Conservation (phyloP, 805 yeast genomes). For the Henningerozyma blattae region DNA sequence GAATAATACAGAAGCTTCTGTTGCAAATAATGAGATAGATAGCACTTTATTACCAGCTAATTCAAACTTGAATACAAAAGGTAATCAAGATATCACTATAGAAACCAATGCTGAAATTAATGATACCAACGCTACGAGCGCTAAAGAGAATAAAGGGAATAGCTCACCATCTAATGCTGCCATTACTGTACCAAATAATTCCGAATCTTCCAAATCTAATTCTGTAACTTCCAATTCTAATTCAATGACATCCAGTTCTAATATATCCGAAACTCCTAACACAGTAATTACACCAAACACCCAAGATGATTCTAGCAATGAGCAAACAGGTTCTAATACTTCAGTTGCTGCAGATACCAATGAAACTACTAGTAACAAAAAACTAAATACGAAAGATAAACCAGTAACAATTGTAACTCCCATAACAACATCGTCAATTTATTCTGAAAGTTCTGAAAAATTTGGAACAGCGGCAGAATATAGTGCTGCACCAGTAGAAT, state of each 20-base stretch:
- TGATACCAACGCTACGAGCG: no score
- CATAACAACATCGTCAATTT: neutral
- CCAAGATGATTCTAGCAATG: neutral
- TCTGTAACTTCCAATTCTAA: neutral
- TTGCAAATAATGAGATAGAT: no score
- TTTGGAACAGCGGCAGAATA: neutral
- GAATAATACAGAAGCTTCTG: no score
- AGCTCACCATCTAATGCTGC: neutral
- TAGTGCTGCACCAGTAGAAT: neutral
- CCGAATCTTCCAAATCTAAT: neutral
- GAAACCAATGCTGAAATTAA: no score
- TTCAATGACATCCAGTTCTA: no score
- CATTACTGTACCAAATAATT: neutral
- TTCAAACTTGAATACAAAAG: no score
- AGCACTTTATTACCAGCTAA: no score
- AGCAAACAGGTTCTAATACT: neutral
- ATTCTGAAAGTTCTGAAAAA: neutral
- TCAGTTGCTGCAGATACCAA: neutral
- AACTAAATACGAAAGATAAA: neutral
- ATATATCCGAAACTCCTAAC: no score
- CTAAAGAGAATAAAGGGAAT: no score
- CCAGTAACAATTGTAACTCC: neutral
- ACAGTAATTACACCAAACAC: neutral
- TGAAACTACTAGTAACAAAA: neutral
- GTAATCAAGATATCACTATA: no score